Percentiles rank a stretch among this genome's conserved stretches.
These are phyloP conservation scores for Haplosporangium gracile DNA, from an alignment of 192 early-diverging fungal species.

Conservation along the genomic window DNA sequence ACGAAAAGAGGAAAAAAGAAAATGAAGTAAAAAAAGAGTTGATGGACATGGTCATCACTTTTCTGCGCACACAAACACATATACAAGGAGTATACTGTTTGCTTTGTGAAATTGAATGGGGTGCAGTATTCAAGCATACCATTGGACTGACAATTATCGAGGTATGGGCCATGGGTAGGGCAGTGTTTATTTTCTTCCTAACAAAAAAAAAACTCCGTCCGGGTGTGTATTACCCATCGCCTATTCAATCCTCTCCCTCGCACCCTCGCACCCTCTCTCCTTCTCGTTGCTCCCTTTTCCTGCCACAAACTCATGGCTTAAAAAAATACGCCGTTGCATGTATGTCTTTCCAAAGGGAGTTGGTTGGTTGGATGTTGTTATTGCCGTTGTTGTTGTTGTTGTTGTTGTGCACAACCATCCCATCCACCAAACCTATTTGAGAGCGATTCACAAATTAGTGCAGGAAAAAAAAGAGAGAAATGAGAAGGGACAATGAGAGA, in stretches of 20 bases:
- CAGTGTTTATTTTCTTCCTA: no score
- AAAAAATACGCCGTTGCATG: not conserved
- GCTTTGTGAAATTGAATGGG: no score
- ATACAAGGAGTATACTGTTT: no score
- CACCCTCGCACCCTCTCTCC: no score
- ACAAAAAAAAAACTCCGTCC: conserved; percentile 1
- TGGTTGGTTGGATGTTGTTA: no score
- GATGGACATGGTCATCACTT: not conserved
- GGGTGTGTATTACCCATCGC: not conserved
- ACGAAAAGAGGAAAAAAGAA: not conserved
- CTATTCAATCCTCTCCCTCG: not conserved
- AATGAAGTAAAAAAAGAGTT: not conserved
- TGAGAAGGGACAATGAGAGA: not conserved
- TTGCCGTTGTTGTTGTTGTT: no score
- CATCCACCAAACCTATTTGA: not conserved
- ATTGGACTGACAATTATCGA: no score
- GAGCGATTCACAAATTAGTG: conserved; percentile 1
- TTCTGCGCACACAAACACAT: no score
- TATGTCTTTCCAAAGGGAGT: not conserved
- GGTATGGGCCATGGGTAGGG: no score
- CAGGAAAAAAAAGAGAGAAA: not conserved
- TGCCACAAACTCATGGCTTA: not conserved
- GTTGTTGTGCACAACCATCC: not conserved
- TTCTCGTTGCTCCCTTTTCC: no score
- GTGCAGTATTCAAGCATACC: no score